Conservation (phyloP, 805 yeast genomes). For the Kuraishia cidri region DNA sequence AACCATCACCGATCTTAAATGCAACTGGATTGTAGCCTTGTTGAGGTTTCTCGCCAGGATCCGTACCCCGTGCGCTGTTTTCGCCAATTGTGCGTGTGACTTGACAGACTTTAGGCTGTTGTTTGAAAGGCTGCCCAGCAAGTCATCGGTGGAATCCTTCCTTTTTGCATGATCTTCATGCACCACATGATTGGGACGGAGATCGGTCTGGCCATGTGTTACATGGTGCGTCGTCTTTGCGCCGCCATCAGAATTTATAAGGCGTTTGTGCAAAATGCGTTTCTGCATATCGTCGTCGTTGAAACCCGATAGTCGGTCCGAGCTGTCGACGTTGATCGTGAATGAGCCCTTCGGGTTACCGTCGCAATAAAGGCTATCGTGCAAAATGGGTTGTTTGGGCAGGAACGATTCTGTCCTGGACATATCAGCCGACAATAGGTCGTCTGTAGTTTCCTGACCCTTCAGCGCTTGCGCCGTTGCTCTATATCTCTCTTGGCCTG, state of each 20-base stretch:
- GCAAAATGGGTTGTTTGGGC: slow-evolving; percentile 18
- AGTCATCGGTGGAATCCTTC: background rate
- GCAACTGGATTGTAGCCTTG: slow-evolving; percentile 63
- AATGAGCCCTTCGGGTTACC: slow-evolving; percentile 11
- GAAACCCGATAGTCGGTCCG: too few species aligned
- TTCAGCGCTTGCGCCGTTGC: too few species aligned
- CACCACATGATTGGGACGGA: background rate
- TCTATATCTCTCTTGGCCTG: too few species aligned
- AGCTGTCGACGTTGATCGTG: too few species aligned
- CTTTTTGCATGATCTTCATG: background rate
- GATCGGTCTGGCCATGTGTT: background rate
- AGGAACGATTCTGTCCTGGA: slow-evolving; percentile 10
- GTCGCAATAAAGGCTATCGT: slow-evolving; percentile 14
- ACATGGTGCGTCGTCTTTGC: too few species aligned
- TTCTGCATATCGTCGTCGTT: background rate
- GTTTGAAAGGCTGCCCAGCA: slow-evolving; percentile 10
- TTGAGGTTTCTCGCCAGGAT: slow-evolving; percentile 63
- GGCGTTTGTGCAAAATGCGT: background rate
- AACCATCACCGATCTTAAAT: slow-evolving; percentile 63
- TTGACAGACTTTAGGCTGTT: slow-evolving; percentile 45
- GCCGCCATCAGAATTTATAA: background rate
- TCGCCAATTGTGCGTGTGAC: slow-evolving; percentile 69
- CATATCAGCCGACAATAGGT: slow-evolving; percentile 1
- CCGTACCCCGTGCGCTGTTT: slow-evolving; percentile 76
- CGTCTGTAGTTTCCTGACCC: too few species aligned